These are phyloP conservation scores for Curvularia spicifera DNA, from an alignment of 2,329 filamentous ascomycete species.

Conservation along the genomic window DNA sequence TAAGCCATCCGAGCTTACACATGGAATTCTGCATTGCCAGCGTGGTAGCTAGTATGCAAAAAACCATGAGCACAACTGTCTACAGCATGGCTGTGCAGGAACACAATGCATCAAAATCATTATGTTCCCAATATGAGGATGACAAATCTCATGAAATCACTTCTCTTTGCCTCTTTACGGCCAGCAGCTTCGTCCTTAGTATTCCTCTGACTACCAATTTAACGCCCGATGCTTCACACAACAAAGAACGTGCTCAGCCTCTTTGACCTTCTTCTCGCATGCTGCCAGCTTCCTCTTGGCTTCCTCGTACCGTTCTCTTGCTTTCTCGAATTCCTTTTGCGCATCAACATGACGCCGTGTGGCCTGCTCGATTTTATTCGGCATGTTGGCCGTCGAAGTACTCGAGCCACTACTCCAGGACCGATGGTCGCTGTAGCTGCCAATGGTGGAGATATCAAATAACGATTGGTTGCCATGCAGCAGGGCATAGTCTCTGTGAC, in stretches of 20 bases:
- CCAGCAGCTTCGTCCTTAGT: background rate
- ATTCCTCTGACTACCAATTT: background rate
- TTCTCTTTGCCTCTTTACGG: background rate
- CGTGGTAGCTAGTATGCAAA: too few relatives aligned
- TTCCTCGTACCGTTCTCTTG: constrained; percentile 24
- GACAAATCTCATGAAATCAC: background rate
- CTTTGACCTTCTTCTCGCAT: constrained; percentile 24
- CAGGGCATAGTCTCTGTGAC: background rate
- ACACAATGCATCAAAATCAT: too few relatives aligned
- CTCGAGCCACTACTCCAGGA: background rate
- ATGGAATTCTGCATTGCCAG: too few relatives aligned
- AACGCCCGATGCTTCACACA: constrained; percentile 12
- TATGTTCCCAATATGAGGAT: too few relatives aligned
- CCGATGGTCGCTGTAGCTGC: background rate
- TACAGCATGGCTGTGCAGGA: too few relatives aligned
- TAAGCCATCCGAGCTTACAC: too few relatives aligned
- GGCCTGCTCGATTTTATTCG: constrained; percentile 21
- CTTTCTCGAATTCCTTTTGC: constrained; percentile 18
- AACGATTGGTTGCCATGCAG: background rate
- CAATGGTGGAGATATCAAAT: constrained; percentile 3
- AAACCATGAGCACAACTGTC: too few relatives aligned
- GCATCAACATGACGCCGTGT: constrained; percentile 26
- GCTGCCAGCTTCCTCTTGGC: constrained; percentile 26
- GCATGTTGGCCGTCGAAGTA: background rate
- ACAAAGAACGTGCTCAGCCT: constrained; percentile 19